Base-by-base conservation (phyloP, 2,329 filamentous ascomycete genomes). In the Alternaria longipes region DNA sequence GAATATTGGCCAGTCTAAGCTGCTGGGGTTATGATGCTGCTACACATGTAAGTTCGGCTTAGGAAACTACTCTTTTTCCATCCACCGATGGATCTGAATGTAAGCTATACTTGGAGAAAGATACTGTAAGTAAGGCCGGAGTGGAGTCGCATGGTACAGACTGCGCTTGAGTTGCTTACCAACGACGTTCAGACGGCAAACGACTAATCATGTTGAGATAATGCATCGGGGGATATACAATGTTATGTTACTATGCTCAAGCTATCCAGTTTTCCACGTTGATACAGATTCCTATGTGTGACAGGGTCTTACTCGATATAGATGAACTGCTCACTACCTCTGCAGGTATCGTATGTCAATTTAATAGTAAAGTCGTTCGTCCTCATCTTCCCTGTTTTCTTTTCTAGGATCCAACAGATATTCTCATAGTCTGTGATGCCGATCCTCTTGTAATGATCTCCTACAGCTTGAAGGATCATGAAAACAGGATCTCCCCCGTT, bases 231-330 rank as follows among this genome's bases (percentile, higher is more conserved):
- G 0, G 5, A 2, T 24, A 24, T 6, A 24, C 0, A 24, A 8
- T 24, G 24, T 24, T 24, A 2, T 24, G 2, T 24, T 24, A 0
- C 0, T 24, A 8, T 2, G 7, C 24, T 24, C 1, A 0, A 24
- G 1, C 24, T 0, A 24, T 24, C 2, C 24, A 2, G 1, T 0
- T 2, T 24, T 24, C 24, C 0, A 24, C 7, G 24, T 24, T 24
- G 2, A 24, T 2, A 24, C 24, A 8, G 2, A 24, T 16, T 26
- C 5, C 6, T 1, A 4, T 3, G 11, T 16, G 7, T 8, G 6
- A 8, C 0, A 3, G 4, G 8, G 8, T 0, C 8, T 45, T 4
- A 28, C 14, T 45, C 42, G 1, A 45, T n/a, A 24, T 6, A 28
- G 3, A 45, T n/a, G 3, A 1, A 3, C 2, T n/a, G 24, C 7